Evolutionary conservation across 441 rosid genomes (phyloP).

Genomic region (Pelargonium myrrhifolium): DNA sequence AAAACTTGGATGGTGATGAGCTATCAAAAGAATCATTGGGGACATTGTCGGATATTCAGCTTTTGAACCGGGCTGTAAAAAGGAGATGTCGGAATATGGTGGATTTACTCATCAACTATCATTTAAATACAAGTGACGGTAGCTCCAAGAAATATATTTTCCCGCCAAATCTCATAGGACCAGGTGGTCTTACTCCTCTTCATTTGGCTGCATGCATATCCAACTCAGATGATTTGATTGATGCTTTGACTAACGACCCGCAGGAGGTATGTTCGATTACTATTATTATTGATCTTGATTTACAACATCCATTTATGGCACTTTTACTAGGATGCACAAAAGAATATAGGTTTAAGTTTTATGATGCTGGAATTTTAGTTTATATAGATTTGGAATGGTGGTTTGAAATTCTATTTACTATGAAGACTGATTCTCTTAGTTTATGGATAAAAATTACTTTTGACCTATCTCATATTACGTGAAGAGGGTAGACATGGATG

Average conservation of each 20-base stretch:
- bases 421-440: no score
- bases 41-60: constrained; percentile 57
- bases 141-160: constrained; percentile 39
- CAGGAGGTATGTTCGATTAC: constrained; percentile 43
- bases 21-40: constrained; percentile 44
- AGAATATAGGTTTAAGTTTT: no score
- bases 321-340: no score
- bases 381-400: no score
- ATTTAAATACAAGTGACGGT: constrained; percentile 15
- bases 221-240: constrained; percentile 49
- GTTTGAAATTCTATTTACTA: no score
- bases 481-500: no score
- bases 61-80: constrained; percentile 67
- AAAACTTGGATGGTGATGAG: constrained; percentile 33
- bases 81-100: constrained; percentile 60
- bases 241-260: constrained; percentile 77
- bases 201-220: constrained; percentile 80
- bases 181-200: constrained; percentile 74
- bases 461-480: no score
- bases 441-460: no score
- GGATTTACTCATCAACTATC: constrained; percentile 53
- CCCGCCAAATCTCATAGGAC: constrained; percentile 55
- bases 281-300: no score
- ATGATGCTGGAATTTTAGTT: no score
- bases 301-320: no score